Evolutionary conservation across 2,329 filamentous ascomycete species (phyloP), one percentile per base, ranked within the genome.

Genomic region (Neonectria hederae): DNA sequence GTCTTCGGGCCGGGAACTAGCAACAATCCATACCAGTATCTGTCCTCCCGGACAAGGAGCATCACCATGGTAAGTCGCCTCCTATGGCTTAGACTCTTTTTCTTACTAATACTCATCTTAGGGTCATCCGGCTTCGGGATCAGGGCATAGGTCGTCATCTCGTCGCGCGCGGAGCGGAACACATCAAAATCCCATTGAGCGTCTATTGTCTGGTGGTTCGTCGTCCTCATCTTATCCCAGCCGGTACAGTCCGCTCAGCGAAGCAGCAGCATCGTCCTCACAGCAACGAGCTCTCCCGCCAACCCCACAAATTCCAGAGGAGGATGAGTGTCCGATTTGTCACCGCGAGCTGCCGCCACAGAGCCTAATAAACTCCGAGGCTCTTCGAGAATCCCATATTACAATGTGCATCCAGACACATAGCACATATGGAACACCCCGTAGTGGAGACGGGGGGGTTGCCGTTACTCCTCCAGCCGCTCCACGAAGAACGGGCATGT

Each of bases 321-420:
- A 94, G 74, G 92, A 94, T 74, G 90, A 93, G 72, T 95, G 92
- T 66, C 92, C 92, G 0, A 86, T 94, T 48, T 95, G 92, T 71
- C 91, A 92, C 72, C 79, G 83, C 40, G 90, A 93, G 77, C 83
- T 94, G 4, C 91, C 92, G 0, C 84, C 87, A 2, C 81, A 82
- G 19, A 76, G 76, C 5, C 80, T 89, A 2, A 76, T 83, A 2
- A 83, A 89, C 65, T 87, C 80, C 60, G 87, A 90, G 71, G 68
- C 76, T 3, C 78, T 86, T 13, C 83, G 88, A 32, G 87, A 89
- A 70, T 76, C 81, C 30, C 89, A 91, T 69, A 88, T 91, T 62
- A 83, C 80, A 30, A 75, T 77, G 8, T 91, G 89, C 72, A 88
- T 91, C 64, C 78, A 78, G 35, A 77, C 81, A 9, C 85, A 88